Evolutionary conservation across 768 basidiomycete genomes (phyloP).

Genomic region (Suillus subaureus): DNA sequence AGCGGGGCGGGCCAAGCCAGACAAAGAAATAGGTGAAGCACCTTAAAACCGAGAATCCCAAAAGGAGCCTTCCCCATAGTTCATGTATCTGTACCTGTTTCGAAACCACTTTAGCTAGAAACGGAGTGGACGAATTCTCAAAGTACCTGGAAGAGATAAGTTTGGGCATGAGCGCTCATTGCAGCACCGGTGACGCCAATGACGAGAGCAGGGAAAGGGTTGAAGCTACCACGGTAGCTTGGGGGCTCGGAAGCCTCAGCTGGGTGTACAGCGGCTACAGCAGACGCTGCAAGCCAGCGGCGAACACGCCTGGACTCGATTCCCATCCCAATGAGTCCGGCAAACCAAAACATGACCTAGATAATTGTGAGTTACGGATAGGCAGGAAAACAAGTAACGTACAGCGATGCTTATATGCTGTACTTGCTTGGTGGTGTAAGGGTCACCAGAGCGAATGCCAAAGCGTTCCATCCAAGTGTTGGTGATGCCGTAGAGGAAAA

Average conservation of each 20-base stretch:
- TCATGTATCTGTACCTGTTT: constrained; percentile 81
- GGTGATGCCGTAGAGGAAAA: constrained; percentile 86
- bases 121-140: background rate
- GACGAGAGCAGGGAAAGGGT: constrained; percentile 90
- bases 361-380: background rate
- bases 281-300: constrained; percentile 68
- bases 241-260: constrained; percentile 55
- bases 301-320: constrained; percentile 80
- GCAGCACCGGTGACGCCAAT: constrained; percentile 93
- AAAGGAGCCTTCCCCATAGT: constrained; percentile 88
- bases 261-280: constrained; percentile 39
- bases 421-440: constrained; percentile 88
- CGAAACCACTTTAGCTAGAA: background rate
- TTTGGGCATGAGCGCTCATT: constrained; percentile 91
- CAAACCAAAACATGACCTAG: constrained; percentile 93
- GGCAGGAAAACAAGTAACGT: constrained; percentile 24
- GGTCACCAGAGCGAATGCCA: constrained; percentile 77
- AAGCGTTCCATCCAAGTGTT: constrained; percentile 99
- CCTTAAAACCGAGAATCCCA: constrained; percentile 75
- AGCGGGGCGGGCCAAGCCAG: constrained; percentile 82
- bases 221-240: constrained; percentile 78
- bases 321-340: constrained; percentile 85
- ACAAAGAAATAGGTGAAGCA: constrained; percentile 94
- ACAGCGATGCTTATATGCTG: constrained; percentile 95
- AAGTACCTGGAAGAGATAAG: constrained; percentile 82